Evolutionary conservation across 306 rosid genomes (phyloP).

Genomic region (Neltuma alba): DNA sequence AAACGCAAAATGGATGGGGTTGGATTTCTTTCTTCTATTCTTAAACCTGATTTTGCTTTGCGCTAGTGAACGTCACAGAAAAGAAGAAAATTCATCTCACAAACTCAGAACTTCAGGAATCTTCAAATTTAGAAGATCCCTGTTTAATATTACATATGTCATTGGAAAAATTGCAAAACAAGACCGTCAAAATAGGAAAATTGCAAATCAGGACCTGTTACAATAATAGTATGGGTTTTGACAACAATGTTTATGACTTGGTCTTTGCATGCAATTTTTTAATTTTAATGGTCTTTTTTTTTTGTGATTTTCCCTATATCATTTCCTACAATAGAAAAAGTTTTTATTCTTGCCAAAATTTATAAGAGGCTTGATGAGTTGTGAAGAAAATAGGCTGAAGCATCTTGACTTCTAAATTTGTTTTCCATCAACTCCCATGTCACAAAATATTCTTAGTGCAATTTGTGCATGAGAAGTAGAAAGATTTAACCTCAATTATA

Average conservation of each 20-base stretch:
- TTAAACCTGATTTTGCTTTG: constrained; percentile 7
- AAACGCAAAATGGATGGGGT: background rate
- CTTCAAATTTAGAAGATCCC: background rate
- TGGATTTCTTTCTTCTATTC: background rate
- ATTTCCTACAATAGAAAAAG: background rate
- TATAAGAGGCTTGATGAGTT: too few relatives aligned
- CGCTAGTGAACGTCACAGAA: background rate
- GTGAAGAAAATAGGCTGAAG: background rate
- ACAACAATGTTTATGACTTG: too few relatives aligned
- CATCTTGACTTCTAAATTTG: background rate
- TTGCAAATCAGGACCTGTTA: too few relatives aligned
- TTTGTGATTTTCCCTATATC: too few relatives aligned
- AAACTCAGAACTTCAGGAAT: background rate
- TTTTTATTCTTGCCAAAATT: background rate
- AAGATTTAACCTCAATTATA: too few relatives aligned
- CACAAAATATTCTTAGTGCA: background rate
- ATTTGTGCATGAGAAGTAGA: too few relatives aligned
- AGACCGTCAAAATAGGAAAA: too few relatives aligned
- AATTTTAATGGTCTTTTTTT: too few relatives aligned
- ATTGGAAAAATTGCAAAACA: too few relatives aligned
- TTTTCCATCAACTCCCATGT: background rate
- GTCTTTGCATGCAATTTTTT: too few relatives aligned
- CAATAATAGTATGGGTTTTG: too few relatives aligned
- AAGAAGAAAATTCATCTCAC: background rate
- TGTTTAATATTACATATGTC: background rate